Percentiles rank a stretch among this genome's conserved stretches.
phyloP scores from a whole-genome alignment of 495 filamentous ascomycete genomes.

The Hypoxylon rickii region DNA sequence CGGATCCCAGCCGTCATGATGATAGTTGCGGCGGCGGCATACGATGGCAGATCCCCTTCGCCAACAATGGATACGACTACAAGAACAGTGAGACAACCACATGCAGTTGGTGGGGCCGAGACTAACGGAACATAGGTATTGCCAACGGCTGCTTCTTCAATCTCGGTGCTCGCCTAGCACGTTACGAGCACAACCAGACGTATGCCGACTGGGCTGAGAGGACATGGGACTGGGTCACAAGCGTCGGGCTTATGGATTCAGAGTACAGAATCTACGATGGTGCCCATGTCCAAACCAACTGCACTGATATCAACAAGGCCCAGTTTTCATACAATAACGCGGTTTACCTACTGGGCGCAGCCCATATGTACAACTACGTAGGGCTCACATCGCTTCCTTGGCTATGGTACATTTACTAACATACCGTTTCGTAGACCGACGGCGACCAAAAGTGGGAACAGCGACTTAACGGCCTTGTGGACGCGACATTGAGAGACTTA shows the following conservation, averaged over 20 bases:
- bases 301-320: conserved; percentile 61
- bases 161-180: conserved; percentile 73
- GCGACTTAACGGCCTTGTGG: conserved; percentile 62
- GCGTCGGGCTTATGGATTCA: conserved; percentile 64
- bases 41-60: conserved; percentile 78
- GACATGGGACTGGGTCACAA: conserved; percentile 71
- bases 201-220: conserved; percentile 79
- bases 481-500: conserved; percentile 62
- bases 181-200: conserved; percentile 76
- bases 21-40: conserved; percentile 71
- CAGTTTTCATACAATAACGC: conserved; percentile 81
- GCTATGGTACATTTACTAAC: conserved; percentile 21
- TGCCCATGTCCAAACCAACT: conserved; percentile 64
- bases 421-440: conserved; percentile 49
- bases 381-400: conserved; percentile 23
- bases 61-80: conserved; percentile 80
- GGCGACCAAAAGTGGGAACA: conserved; percentile 62
- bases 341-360: conserved; percentile 71
- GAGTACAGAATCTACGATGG: conserved; percentile 73
- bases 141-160: conserved; percentile 85
- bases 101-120: neutral
- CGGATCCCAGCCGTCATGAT: conserved; percentile 63
- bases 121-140: conserved; percentile 46
- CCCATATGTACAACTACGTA: conserved; percentile 77
- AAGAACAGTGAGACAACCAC: conserved; percentile 70